Base-by-base conservation (phyloP, 2,329 filamentous ascomycete genomes). In the Sporothrix globosa region DNA sequence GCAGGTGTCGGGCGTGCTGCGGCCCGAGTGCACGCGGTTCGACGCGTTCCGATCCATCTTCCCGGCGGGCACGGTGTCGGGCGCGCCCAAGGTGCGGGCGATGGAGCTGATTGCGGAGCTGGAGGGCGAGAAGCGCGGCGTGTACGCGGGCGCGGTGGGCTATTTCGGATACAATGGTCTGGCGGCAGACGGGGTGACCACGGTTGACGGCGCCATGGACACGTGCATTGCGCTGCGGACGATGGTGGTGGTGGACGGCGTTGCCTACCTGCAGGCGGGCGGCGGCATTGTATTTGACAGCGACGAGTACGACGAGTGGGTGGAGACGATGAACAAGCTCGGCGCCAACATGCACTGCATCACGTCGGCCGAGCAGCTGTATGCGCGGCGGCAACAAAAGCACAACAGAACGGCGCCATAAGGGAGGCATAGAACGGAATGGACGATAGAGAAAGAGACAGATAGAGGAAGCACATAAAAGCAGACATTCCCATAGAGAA, bases 81-180 rank as follows among this genome's bases (percentile, higher is more conserved):
- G 96, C 4, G 95, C 96, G 4, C 96, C 96, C 71, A 99, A 99
- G 82, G 93, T 99, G 69, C 89, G 90, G 73, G 96, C 96, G 2
- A 99, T 99, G 96, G 92, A 97, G 82, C 84, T 99, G 73, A 99
- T 99, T 76, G 93, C 92, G 61, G 95, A 98, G 82, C 83, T 98
- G 61, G 96, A 99, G 82, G 84, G 87, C 74, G 96, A 99, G 85
- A 97, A 97, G 85, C 87, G 96, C 69, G 95, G 96, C 53, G 89
- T 98, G 52, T 99, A 99, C 78, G 96, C 96, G 10, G 96, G 96
- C 39, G 96, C 96, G 0, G 95, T 97, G 0, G 96, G 96, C 1
- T 99, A 97, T 82, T 99, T 97, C 80, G 95, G 95, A 11, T 98
- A 97, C 77, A 88, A 89, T 72, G 87, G 87, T 68, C 86, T 95